phyloP scores from a whole-genome alignment of 2,329 filamentous ascomycete species.

The Huntiella bhutanensis region DNA sequence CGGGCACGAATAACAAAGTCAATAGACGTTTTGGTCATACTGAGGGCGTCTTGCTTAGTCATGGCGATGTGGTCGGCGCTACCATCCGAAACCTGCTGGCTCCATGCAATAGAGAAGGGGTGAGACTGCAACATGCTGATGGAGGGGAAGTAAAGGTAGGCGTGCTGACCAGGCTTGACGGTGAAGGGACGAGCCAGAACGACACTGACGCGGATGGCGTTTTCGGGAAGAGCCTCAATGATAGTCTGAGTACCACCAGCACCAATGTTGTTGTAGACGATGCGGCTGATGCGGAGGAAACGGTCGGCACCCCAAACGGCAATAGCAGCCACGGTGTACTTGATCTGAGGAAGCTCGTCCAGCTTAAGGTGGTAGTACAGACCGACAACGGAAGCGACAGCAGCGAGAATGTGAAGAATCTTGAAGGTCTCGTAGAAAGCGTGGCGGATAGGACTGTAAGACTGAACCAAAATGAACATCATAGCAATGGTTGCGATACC shows the following conservation, averaged over 20 bases:
- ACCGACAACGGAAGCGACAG: slow-evolving; percentile 38
- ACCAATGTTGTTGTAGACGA: slow-evolving; percentile 49
- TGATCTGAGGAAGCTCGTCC: slow-evolving; percentile 33
- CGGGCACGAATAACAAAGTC: slow-evolving; percentile 56
- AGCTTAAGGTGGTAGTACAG: slow-evolving; percentile 49
- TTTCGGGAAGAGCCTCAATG: slow-evolving; percentile 57
- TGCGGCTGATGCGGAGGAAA: slow-evolving; percentile 33
- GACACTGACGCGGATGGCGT: slow-evolving; percentile 54
- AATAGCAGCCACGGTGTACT: slow-evolving; percentile 41
- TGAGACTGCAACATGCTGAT: slow-evolving; percentile 58
- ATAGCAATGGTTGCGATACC: slow-evolving; percentile 32
- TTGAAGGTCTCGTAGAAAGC: slow-evolving; percentile 69
- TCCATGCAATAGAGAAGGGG: slow-evolving; percentile 65
- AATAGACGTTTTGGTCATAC: slow-evolving; percentile 43
- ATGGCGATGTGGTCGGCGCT: slow-evolving; percentile 37
- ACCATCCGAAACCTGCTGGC: slow-evolving; percentile 39
- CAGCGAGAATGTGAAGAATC: slow-evolving; percentile 47
- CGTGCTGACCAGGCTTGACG: slow-evolving; percentile 58
- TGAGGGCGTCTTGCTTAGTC: slow-evolving; percentile 37
- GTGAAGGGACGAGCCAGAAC: slow-evolving; percentile 59
- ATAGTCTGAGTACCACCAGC: slow-evolving; percentile 47
- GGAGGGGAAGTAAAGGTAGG: slow-evolving; percentile 59
- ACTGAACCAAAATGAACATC: slow-evolving; percentile 45
- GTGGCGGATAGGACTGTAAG: slow-evolving; percentile 51
- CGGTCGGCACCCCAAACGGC: slow-evolving; percentile 52